Percentiles rank a stretch among this genome's conserved stretches.
These are phyloP conservation scores for Cladosporium phlei DNA, from an alignment of 2,329 filamentous ascomycete genomes.

Conservation along the genomic window DNA sequence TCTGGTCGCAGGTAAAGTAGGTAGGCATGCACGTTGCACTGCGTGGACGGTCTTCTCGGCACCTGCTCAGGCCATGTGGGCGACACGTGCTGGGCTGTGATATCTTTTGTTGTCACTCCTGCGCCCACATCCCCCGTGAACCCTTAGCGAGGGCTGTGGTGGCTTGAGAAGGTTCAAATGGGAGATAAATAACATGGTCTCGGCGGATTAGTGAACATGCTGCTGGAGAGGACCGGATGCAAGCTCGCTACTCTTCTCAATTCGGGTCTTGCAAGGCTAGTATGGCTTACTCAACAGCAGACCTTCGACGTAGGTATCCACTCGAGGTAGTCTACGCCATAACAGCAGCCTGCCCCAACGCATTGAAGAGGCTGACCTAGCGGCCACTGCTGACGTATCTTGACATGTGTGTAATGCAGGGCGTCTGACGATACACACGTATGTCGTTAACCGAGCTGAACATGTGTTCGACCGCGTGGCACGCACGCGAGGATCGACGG, in stretches of 20 bases:
- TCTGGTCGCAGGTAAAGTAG: not conserved
- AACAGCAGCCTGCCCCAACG: no score
- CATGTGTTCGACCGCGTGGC: constrained; percentile 10
- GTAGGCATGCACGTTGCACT: not conserved
- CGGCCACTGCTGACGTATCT: no score
- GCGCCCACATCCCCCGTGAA: not conserved
- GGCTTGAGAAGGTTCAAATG: not conserved
- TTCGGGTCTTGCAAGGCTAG: not conserved
- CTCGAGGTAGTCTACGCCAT: no score
- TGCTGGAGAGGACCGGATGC: no score
- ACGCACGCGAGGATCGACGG: constrained; percentile 14
- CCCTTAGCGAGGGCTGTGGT: not conserved
- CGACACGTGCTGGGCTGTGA: constrained; percentile 12
- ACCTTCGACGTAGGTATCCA: no score
- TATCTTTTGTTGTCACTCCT: not conserved
- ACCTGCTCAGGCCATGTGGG: constrained; percentile 12
- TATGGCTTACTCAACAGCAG: not conserved
- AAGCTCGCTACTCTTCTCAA: not conserved
- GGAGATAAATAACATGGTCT: no score
- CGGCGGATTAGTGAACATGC: no score
- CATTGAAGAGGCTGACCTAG: not conserved
- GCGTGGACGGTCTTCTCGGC: constrained; percentile 4
- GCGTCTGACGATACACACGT: no score
- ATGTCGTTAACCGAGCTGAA: not conserved
- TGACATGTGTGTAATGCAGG: no score